phyloP scores from a whole-genome alignment of 75 land plant species.

The Cryptomeria japonica region DNA sequence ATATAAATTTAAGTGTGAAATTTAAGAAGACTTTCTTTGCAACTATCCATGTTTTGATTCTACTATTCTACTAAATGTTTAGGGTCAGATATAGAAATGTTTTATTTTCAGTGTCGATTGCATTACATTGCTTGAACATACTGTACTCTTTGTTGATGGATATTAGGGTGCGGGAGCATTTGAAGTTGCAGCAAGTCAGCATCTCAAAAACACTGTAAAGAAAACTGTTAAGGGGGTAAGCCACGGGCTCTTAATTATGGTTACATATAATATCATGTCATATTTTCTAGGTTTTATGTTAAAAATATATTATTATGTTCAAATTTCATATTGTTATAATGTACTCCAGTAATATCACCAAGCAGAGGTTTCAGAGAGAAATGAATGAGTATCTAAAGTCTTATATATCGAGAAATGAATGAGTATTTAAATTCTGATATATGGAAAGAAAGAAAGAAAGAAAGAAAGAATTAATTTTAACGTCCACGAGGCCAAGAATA shows the following conservation, averaged over 20 bases:
- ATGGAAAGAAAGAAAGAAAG: too few relatives aligned
- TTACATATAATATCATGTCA: not conserved
- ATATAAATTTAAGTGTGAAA: not conserved
- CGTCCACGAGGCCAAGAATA: too few relatives aligned
- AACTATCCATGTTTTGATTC: not conserved
- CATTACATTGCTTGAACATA: not conserved
- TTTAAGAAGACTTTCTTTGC: not conserved
- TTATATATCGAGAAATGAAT: too few relatives aligned
- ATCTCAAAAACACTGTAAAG: constrained; percentile 82
- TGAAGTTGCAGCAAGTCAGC: constrained; percentile 97
- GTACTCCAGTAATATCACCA: not conserved
- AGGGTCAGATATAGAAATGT: not conserved
- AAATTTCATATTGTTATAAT: not conserved
- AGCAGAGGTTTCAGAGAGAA: not conserved
- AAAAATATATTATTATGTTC: not conserved
- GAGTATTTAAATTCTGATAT: too few relatives aligned
- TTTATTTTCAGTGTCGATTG: not conserved
- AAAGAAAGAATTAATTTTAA: too few relatives aligned
- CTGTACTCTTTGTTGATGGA: not conserved
- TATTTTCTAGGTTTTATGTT: not conserved
- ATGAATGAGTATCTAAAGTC: not conserved
- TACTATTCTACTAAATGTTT: not conserved
- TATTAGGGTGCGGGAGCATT: constrained; percentile 96
- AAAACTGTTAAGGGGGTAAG: constrained; percentile 95
- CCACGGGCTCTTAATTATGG: not conserved